Evolutionary conservation across 2,329 filamentous ascomycete species (phyloP).

Genomic region (Stenocarpella maydis): DNA sequence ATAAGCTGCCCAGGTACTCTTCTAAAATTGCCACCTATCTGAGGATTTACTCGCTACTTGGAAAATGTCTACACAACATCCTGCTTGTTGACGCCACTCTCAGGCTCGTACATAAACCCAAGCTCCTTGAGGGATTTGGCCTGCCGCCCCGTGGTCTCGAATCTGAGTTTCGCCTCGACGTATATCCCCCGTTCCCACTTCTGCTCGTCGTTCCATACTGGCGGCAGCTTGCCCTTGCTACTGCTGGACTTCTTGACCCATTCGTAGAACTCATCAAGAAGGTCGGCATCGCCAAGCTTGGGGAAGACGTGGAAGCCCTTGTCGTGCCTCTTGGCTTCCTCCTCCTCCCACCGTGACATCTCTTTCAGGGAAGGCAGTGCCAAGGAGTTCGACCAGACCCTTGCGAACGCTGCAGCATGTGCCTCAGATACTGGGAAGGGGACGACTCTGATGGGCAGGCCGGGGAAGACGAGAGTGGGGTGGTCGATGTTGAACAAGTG

Average conservation of each 20-base stretch:
- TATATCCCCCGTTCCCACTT: slow-evolving; percentile 77
- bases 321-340: slow-evolving; percentile 59
- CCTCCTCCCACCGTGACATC: slow-evolving; percentile 76
- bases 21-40: neutral
- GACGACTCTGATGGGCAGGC: slow-evolving; percentile 83
- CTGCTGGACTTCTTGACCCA: slow-evolving; percentile 63
- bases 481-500: slow-evolving; percentile 80
- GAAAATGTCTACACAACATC: slow-evolving; percentile 31
- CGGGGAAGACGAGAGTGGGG: slow-evolving; percentile 81
- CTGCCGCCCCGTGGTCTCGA: slow-evolving; percentile 69
- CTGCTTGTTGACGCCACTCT: slow-evolving; percentile 32
- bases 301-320: slow-evolving; percentile 58
- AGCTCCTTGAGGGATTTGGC: slow-evolving; percentile 75
- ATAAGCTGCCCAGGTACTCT: neutral
- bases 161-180: slow-evolving; percentile 74
- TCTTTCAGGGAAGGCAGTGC: slow-evolving; percentile 66
- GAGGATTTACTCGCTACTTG: neutral
- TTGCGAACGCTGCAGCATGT: slow-evolving; percentile 79
- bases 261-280: slow-evolving; percentile 73
- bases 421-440: slow-evolving; percentile 84
- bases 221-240: slow-evolving; percentile 69
- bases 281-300: slow-evolving; percentile 69
- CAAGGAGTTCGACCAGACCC: slow-evolving; percentile 78
- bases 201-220: slow-evolving; percentile 74
- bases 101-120: slow-evolving; percentile 66